A percentile compares a stretch with the other conserved stretches of the same genome.
Conservation (phyloP, 352 stramenopile species). For the Phytophthora agathidicida region DNA sequence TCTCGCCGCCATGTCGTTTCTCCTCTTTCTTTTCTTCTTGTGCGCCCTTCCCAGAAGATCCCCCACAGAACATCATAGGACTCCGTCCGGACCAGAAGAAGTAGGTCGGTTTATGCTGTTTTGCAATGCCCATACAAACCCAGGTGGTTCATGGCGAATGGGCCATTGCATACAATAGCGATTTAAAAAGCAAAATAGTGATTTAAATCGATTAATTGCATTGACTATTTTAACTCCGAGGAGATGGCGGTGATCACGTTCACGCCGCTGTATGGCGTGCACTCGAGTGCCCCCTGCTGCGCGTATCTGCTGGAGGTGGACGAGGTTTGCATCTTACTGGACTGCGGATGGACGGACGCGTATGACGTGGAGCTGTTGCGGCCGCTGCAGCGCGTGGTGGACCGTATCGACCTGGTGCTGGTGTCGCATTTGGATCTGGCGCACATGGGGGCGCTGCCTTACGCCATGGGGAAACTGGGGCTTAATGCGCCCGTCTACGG, state of each 20-base stretch:
- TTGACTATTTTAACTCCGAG: too few species aligned
- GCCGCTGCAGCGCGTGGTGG: slow-evolving; percentile 82
- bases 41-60: too few species aligned
- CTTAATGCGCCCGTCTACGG: slow-evolving; percentile 92
- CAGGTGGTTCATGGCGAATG: too few species aligned
- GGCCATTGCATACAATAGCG: too few species aligned
- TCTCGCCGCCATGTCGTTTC: too few species aligned
- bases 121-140: too few species aligned
- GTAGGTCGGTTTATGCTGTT: too few species aligned
- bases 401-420: slow-evolving; percentile 89
- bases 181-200: too few species aligned
- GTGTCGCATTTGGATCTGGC: slow-evolving; percentile 90
- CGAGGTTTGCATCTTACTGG: slow-evolving; percentile 91
- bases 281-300: slow-evolving; percentile 79
- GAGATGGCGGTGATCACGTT: slow-evolving; percentile 93
- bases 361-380: slow-evolving; percentile 88
- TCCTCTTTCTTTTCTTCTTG: too few species aligned
- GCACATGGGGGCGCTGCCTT: slow-evolving; percentile 91
- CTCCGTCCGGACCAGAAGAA: too few species aligned
- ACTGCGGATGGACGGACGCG: slow-evolving; percentile 91
- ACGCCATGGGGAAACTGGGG: slow-evolving; percentile 86
- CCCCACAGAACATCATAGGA: too few species aligned
- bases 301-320: slow-evolving; percentile 92
- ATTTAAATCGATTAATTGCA: too few species aligned
- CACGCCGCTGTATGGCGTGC: slow-evolving; percentile 89